A percentile compares a stretch with the other conserved stretches of the same genome.
Evolutionary conservation across 2,329 filamentous ascomycete species (phyloP).

Genomic region (Drechslerella coelobrocha): DNA sequence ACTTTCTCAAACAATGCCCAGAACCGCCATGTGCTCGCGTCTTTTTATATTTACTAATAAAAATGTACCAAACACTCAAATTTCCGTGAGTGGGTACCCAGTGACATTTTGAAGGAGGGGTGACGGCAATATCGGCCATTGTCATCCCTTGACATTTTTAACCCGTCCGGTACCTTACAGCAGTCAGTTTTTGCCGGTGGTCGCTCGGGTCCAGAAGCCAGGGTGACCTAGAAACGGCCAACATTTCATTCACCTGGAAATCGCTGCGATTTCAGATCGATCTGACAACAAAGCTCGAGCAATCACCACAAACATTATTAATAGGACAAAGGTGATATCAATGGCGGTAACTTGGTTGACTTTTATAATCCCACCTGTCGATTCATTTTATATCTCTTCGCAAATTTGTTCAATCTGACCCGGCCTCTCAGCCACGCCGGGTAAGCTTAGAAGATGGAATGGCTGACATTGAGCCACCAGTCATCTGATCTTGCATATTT

Average conservation of each 20-base stretch:
- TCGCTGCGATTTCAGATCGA: not conserved
- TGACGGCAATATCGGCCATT: not conserved
- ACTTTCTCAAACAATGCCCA: constrained; percentile 40
- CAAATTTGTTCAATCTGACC: not conserved
- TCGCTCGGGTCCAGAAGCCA: not conserved
- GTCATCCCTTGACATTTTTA: not conserved
- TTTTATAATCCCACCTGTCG: no score
- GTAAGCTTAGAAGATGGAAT: not conserved
- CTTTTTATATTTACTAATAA: not conserved
- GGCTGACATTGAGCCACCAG: not conserved
- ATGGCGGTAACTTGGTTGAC: no score
- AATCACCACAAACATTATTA: not conserved
- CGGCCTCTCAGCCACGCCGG: not conserved
- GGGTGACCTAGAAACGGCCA: not conserved
- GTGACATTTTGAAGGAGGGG: not conserved
- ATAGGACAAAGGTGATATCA: not conserved
- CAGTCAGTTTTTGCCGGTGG: not conserved
- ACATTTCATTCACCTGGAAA: not conserved
- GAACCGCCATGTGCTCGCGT: constrained; percentile 22
- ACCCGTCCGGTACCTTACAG: not conserved
- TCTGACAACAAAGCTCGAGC: not conserved
- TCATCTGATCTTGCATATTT: constrained; percentile 36
- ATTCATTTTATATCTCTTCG: no score
- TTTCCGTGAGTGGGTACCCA: not conserved
- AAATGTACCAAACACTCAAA: constrained; percentile 9